These are phyloP conservation scores for Plasmodium falciparum DNA, from an alignment of 169 alveolate species.

Conservation along the genomic window DNA sequence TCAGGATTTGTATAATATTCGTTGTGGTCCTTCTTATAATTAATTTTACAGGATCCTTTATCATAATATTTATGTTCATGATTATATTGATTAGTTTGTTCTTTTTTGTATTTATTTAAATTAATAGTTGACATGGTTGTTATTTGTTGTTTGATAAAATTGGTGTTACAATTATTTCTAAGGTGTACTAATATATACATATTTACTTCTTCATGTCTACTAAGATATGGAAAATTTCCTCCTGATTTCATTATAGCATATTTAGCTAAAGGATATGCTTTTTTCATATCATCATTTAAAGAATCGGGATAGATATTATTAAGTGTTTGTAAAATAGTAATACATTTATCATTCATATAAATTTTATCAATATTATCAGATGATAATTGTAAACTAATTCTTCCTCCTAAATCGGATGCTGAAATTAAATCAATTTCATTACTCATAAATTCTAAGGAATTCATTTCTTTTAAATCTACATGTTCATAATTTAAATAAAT, in stretches of 20 bases:
- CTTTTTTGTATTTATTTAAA: conserved; percentile 21
- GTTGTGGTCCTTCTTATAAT: not conserved
- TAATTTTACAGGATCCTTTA: not conserved
- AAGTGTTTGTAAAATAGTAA: conserved; percentile 80
- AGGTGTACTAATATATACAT: conserved; percentile 82
- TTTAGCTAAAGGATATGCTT: conserved; percentile 80
- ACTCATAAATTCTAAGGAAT: conserved; percentile 86
- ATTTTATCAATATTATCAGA: conserved; percentile 75
- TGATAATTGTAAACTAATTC: conserved; percentile 84
- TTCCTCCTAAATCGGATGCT: conserved; percentile 83
- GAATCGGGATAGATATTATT: conserved; percentile 76
- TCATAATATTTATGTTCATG: conserved; percentile 3
- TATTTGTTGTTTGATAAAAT: conserved; percentile 48
- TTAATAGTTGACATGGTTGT: conserved; percentile 16
- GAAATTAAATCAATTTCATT: conserved; percentile 82
- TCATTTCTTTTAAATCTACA: conserved; percentile 79
- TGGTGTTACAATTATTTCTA: conserved; percentile 71
- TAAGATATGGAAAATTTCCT: conserved; percentile 83
- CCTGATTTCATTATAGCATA: conserved; percentile 82
- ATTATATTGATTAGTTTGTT: conserved; percentile 32
- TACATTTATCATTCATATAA: conserved; percentile 40
- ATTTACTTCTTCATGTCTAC: conserved; percentile 83
- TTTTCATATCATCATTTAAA: conserved; percentile 64
- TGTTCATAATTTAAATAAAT: conserved; percentile 66
- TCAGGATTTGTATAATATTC: not conserved